A percentile compares a stretch with the other conserved stretches of the same genome.
Conservation (phyloP, 768 basidiomycete genomes). For the Boletus sp. region DNA sequence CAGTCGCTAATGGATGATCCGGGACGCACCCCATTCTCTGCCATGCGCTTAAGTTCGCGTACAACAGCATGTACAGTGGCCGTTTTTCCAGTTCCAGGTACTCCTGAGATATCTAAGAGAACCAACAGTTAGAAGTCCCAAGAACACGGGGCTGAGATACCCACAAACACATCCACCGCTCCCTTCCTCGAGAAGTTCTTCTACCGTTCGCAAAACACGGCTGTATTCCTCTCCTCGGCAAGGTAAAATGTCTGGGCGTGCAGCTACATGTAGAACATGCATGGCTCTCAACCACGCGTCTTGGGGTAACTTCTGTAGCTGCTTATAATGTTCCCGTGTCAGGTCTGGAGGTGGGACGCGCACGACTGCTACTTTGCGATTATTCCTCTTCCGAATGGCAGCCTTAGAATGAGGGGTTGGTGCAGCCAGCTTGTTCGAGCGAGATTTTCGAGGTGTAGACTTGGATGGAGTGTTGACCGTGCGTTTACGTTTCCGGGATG, state of each 20-base stretch:
- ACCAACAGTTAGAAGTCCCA: not conserved
- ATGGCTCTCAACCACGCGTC: slow-evolving; percentile 87
- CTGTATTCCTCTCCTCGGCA: slow-evolving; percentile 86
- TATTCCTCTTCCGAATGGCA: slow-evolving; percentile 47
- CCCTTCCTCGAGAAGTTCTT: slow-evolving; percentile 85
- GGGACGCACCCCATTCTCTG: slow-evolving; percentile 63
- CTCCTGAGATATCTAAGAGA: slow-evolving; percentile 85
- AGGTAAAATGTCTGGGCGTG: slow-evolving; percentile 84
- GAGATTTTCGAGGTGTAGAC: slow-evolving; percentile 35
- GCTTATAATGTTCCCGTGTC: slow-evolving; percentile 36
- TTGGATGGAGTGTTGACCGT: slow-evolving; percentile 26
- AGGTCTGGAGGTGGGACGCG: slow-evolving; percentile 36
- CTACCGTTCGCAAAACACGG: slow-evolving; percentile 69
- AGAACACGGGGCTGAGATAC: slow-evolving; percentile 24
- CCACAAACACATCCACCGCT: slow-evolving; percentile 94
- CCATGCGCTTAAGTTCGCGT: slow-evolving; percentile 85
- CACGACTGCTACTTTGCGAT: slow-evolving; percentile 27
- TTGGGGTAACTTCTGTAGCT: slow-evolving; percentile 51
- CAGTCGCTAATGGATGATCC: not conserved
- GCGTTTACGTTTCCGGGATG: slow-evolving; percentile 52
- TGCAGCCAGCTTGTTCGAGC: slow-evolving; percentile 44
- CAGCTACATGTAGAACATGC: slow-evolving; percentile 90
- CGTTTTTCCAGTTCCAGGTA: slow-evolving; percentile 98
- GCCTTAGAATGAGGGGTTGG: slow-evolving; percentile 79
- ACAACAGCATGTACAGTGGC: slow-evolving; percentile 95